A percentile compares a stretch with the other conserved stretches of the same genome.
These are phyloP conservation scores for Reutealis trisperma DNA, from an alignment of 345 rosid species.

Conservation along the genomic window DNA sequence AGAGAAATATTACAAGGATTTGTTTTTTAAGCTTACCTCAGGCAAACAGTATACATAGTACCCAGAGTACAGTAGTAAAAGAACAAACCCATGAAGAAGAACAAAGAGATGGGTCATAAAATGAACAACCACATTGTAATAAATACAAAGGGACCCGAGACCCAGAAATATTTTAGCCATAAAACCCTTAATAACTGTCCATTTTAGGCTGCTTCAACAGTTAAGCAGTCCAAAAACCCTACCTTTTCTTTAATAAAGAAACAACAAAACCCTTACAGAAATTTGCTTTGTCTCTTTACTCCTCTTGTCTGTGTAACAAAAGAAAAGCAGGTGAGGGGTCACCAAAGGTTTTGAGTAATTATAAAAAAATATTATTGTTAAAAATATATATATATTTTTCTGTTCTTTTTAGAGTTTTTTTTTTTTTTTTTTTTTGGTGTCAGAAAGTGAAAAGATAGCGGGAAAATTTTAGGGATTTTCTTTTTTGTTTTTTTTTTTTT, in stretches of 20 bases:
- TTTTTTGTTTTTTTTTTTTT: neutral
- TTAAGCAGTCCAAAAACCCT: conserved; percentile 24
- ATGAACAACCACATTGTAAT: conserved; percentile 19
- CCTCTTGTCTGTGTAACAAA: neutral
- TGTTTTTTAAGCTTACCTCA: conserved; percentile 7
- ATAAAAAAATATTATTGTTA: conserved; percentile 14
- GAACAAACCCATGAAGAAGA: conserved; percentile 10
- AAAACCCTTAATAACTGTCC: conserved; percentile 18
- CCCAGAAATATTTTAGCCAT: conserved; percentile 31
- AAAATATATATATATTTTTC: too few relatives aligned
- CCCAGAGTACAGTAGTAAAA: neutral
- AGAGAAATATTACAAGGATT: conserved; percentile 1
- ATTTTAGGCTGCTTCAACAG: conserved; percentile 24
- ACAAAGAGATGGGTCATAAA: conserved; percentile 21
- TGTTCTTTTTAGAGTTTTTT: conserved; percentile 27
- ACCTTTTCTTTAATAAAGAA: conserved; percentile 32
- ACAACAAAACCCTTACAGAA: conserved; percentile 29
- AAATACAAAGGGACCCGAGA: conserved; percentile 26
- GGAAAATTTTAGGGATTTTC: conserved; percentile 32
- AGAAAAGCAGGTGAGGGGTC: conserved; percentile 32
- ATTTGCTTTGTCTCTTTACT: conserved; percentile 25
- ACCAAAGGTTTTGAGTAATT: conserved; percentile 14
- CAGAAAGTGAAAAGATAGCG: conserved; percentile 32
- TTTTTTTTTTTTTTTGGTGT: conserved; percentile 27
- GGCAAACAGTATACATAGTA: neutral